phyloP scores from a whole-genome alignment of 305 asterid genomes.

The Rubia peregrina region DNA sequence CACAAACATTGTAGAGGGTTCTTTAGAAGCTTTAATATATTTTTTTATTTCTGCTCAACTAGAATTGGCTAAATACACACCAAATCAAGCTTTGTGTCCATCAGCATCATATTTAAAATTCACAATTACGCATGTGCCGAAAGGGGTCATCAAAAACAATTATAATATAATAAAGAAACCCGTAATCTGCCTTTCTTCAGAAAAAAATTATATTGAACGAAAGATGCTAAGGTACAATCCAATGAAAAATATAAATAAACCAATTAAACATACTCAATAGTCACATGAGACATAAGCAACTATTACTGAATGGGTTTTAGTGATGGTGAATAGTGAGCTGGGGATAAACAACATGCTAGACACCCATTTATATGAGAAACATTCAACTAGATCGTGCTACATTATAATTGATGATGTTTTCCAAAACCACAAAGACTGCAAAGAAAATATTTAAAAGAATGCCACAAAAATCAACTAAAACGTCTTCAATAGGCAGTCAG shows the following conservation, averaged over 20 bases:
- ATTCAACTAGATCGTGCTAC: not conserved
- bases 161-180: not conserved
- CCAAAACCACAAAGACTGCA: not conserved
- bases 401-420: not conserved
- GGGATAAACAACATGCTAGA: not conserved
- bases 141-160: not conserved
- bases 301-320: not conserved
- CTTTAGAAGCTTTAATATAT: not conserved
- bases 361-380: not conserved
- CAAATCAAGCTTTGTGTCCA: not conserved
- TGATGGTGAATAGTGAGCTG: not conserved
- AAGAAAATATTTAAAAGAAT: not conserved
- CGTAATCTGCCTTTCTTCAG: not conserved
- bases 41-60: not conserved
- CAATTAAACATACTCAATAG: not conserved
- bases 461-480: not conserved
- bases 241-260: not conserved
- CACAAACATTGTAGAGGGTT: not conserved
- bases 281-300: not conserved
- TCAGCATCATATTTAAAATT: not conserved
- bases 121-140: not conserved
- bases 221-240: not conserved
- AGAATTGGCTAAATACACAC: not conserved
- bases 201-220: not conserved
- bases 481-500: not conserved